A percentile compares a stretch with the other conserved stretches of the same genome.
Conservation (phyloP, 108 stramenopile species). For the Craspedostauros australis region DNA sequence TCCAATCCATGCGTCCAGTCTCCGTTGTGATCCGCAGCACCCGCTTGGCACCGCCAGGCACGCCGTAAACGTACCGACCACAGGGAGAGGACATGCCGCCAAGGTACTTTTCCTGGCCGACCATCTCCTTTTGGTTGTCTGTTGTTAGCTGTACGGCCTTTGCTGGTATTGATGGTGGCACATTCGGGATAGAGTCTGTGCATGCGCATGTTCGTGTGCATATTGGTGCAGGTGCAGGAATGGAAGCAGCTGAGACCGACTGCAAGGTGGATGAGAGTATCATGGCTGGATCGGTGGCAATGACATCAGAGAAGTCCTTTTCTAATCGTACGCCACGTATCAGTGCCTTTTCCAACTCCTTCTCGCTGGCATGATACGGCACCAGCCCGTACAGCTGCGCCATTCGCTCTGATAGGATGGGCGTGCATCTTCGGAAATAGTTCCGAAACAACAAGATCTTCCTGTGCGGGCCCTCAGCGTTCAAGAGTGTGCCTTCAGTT, state of each 20-base stretch:
- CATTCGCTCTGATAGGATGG: conserved; percentile 35
- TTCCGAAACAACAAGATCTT: conserved; percentile 14
- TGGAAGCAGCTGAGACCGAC: neutral
- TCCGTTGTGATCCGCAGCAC: conserved; percentile 40
- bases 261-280: neutral
- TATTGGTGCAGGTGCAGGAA: neutral
- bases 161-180: neutral
- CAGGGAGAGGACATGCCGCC: conserved; percentile 69
- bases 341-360: conserved; percentile 34
- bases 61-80: conserved; percentile 62
- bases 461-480: neutral
- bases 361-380: conserved; percentile 31
- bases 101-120: conserved; percentile 59
- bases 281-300: neutral
- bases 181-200: too few relatives aligned
- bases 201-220: neutral
- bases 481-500: neutral
- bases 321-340: conserved; percentile 54
- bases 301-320: neutral
- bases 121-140: neutral
- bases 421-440: conserved; percentile 47
- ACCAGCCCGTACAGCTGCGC: conserved; percentile 66
- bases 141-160: neutral
- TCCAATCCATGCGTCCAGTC: conserved; percentile 35
- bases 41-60: conserved; percentile 55